Base-by-base conservation (phyloP, 768 basidiomycete species). In the Boletus eberwhitei region DNA sequence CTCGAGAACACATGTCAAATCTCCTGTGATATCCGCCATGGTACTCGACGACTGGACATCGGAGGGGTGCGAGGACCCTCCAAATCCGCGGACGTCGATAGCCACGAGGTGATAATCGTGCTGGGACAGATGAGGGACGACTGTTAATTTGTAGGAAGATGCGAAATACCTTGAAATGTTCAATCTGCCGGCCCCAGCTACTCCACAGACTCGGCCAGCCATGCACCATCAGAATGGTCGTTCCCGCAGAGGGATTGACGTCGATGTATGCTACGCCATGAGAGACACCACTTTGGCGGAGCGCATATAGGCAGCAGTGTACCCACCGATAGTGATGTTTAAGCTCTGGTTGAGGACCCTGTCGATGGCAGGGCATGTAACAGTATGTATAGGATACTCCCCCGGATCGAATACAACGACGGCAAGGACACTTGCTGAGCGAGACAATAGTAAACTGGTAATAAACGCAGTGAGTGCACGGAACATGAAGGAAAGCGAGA, bases 181-280 rank as follows among this genome's bases (percentile, higher is more conserved):
- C 71, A 17, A 90, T 88, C 64, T 90, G 88, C 32, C 78, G 78
- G 35, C 83, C 77, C 88, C 88, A 90, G 19, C 79, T 80, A 50
- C 82, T 85, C 88, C 88, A 90, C 4, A 89, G 66, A 58, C 83
- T 78, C 1, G 88, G 88, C 88, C 88, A 90, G 4, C 88, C 88
- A 60, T 90, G 88, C 0, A 90, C 82, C 77, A 90, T 77, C 31
- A 90, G 45, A 3, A 90, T 69, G 0, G 83, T 80, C 14, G 69
- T 74, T 26, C 77, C 67, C 4, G 80, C 80, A 0, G 53, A 57
- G 11, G 83, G 76, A 57, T 88, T 87, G 54, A 88, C 63, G 38
- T 89, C 79, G 22, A 83, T 78, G 62, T 88, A 90, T 57, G 78
- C 87, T 86, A 56, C 26, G 8, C 6, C 31, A 44, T 35, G 21